A percentile compares a stretch with the other conserved stretches of the same genome.
Evolutionary conservation across 495 filamentous ascomycete species (phyloP).

Genomic region (Tetracladium setigerum): DNA sequence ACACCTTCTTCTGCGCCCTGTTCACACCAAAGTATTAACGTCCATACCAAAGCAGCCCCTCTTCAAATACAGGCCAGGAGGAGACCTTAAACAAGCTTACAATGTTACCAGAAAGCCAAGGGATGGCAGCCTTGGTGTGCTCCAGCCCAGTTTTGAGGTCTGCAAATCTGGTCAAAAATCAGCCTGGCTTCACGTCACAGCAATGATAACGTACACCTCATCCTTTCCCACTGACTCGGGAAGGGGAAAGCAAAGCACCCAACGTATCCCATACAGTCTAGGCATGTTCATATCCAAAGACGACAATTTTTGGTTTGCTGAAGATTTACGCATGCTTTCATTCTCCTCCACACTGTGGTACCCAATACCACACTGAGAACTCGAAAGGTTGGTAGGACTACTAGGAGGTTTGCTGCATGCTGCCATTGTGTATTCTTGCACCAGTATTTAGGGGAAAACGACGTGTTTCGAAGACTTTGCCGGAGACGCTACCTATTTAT

Average conservation of each 20-base stretch:
- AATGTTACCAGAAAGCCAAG: slow-evolving; percentile 9
- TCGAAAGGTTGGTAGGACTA: too few species aligned
- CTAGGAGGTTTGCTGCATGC: too few species aligned
- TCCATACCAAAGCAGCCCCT: too few species aligned
- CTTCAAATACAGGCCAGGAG: too few species aligned
- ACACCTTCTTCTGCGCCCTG: slow-evolving; percentile 6
- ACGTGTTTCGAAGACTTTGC: too few species aligned
- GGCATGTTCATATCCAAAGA: slow-evolving; percentile 13
- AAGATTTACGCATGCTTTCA: neutral
- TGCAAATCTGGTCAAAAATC: neutral
- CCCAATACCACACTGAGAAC: neutral
- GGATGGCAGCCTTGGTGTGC: slow-evolving; percentile 7
- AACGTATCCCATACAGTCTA: slow-evolving; percentile 8
- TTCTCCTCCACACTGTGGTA: neutral
- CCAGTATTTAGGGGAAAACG: too few species aligned
- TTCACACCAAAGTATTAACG: too few species aligned
- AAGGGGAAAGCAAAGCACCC: slow-evolving; percentile 11
- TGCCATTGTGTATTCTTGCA: too few species aligned
- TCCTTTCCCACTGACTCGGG: neutral
- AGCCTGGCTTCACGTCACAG: neutral
- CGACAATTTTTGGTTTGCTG: slow-evolving; percentile 7
- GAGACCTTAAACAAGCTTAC: slow-evolving; percentile 1
- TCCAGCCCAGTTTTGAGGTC: slow-evolving; percentile 3
- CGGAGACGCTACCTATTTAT: too few species aligned
- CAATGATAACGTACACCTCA: neutral